Base-by-base conservation (phyloP, 2,329 filamentous ascomycete genomes). In the Aspergillus oerlinghausenensis region DNA sequence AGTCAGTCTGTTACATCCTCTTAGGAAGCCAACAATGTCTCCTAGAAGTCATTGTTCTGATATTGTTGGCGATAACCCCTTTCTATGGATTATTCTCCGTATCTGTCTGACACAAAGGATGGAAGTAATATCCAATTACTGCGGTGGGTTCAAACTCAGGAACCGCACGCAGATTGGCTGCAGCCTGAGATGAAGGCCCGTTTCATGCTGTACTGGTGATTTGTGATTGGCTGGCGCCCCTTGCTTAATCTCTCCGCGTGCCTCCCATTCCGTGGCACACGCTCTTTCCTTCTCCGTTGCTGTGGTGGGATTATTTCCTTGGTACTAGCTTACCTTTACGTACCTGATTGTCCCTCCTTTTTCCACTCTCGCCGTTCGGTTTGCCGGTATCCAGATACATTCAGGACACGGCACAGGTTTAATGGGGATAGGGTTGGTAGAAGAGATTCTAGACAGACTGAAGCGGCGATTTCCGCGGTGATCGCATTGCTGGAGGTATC, bases 91-190 rank as follows among this genome's bases (percentile, higher is more conserved):
- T 38, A 38, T 38, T 38, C 32, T 38, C 32, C 14, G 32, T 17
- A 38, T 6, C 14, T 17, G 19, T 6, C 14, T 17, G 19, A 32
- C 10, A 42, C 23, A 54, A 10, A 50, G 9, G 38, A 49, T 57
- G 40, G 51, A 55, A n/a, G 47, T 51, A 57, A 56, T 56, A 54
- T 49, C 21, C 35, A 54, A 35, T 14, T 32, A 28, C 14, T 11
- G 2, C 14, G 29, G 58, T 60, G 58, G 58, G 56, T 14, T 50
- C 54, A 47, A 50, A 38, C 54, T 21, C 54, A 50, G 55, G 51
- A 49, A 55, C 55, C 51, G 48, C 52, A 38, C 55, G 48, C 52
- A 55, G 49, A 55, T 59, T 58, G 21, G 56, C 35, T 55, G 49
- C 11, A 2, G 10, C 9, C 49, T 43, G 51, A 59, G 55, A 59